Base-by-base conservation (phyloP, 2,329 filamentous ascomycete species). In the Periconia macrospinosa region DNA sequence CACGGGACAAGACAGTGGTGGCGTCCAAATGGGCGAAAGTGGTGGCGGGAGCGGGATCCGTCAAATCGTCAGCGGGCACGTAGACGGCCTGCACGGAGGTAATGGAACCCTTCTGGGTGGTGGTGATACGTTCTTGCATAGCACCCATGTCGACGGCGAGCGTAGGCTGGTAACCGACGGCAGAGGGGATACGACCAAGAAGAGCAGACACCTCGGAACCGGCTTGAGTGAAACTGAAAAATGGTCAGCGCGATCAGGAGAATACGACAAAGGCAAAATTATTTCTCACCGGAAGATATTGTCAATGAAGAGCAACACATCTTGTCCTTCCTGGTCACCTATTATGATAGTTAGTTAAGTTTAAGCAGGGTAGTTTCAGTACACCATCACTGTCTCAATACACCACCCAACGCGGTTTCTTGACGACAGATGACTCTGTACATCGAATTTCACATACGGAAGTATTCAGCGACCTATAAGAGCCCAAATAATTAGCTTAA, bases 1-100 rank as follows among this genome's bases (percentile, higher is more conserved):
- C 93, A 90, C 94, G 93, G 75, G 94, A 99, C 86, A 99, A 86
- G 79, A 97, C 94, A 88, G 94, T 99, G 81, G 94, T 99, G 86
- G 94, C 94, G 85, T 99, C 94, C 88, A 99, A 90, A 82, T 99
- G 94, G 79, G 94, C 94, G 82, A 99, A 99, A 80, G 94, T 99
- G 80, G 94, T 97, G 79, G 94, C 94, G 71, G 94, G 94, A 69
- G 94, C 94, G 83, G 94, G 94, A 84, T 99, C 94, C 84, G 94
- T 99, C 91, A 99, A 89, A 90, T 99, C 94, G 81, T 99, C 94
- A 89, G 94, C 94, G 79, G 94, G 94, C 81, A 99, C 94, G 85
- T 99, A 99, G 81, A 99, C 94, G 81, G 94, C 94, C 88, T 99
- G 94, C 80, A 99, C 94, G 70, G 94, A 99, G 70, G 94, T 99